Percentiles rank a stretch among this genome's conserved stretches.
Conservation (phyloP, 176 grass and related monocot species). For the Puccinellia tenuiflora region DNA sequence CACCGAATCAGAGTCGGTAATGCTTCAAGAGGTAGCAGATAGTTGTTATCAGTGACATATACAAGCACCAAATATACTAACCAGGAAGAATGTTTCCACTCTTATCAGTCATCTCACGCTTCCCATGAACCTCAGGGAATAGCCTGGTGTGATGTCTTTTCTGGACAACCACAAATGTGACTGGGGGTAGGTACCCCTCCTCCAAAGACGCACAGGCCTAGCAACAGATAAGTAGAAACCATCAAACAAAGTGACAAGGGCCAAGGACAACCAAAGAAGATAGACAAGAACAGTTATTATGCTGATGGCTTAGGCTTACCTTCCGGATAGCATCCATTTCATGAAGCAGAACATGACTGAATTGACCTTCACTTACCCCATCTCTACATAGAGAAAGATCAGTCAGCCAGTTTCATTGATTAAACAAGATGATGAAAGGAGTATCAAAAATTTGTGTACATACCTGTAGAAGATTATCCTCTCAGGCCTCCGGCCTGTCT, state of each 20-base stretch:
- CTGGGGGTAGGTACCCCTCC: conserved; percentile 52
- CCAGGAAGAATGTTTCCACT: conserved; percentile 87
- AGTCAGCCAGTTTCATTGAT: not conserved
- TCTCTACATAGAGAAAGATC: conserved; percentile 15
- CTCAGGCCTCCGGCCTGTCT: conserved; percentile 23
- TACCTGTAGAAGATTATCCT: conserved; percentile 77
- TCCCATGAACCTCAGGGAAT: conserved; percentile 61
- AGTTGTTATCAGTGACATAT: not conserved
- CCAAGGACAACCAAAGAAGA: not conserved
- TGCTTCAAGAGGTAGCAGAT: not conserved
- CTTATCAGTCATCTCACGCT: conserved; percentile 49
- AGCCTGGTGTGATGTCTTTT: conserved; percentile 83
- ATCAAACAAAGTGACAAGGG: not conserved
- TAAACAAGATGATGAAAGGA: not conserved
- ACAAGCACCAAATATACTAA: conserved; percentile 19
- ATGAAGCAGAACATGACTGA: conserved; percentile 34
- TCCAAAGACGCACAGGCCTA: conserved; percentile 75
- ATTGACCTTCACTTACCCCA: conserved; percentile 28
- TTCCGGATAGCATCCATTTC: conserved; percentile 77
- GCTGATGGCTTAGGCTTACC: conserved; percentile 36
- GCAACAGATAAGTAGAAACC: not conserved
- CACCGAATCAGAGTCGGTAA: not conserved
- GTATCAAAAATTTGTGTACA: not conserved
- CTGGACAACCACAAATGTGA: conserved; percentile 85
- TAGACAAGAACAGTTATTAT: not conserved